Conservation (phyloP, 1,139 yeast species). For the Ogataea hybrid region DNA sequence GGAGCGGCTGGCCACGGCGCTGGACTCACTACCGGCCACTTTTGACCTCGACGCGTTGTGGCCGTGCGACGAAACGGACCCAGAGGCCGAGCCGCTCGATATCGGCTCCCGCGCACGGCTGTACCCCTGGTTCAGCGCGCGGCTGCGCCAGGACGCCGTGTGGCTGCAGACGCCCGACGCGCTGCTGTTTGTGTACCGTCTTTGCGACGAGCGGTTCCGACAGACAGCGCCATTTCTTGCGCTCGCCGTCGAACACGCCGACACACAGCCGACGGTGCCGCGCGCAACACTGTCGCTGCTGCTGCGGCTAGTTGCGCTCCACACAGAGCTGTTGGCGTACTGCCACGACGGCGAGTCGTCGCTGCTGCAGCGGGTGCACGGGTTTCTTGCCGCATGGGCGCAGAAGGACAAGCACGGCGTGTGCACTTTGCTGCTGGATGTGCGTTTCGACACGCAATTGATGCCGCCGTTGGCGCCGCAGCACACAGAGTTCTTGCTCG, state of each 20-base stretch:
- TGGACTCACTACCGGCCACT: slow-evolving; percentile 4
- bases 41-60: slow-evolving; percentile 13
- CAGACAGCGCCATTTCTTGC: slow-evolving; percentile 44
- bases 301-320: slow-evolving; percentile 20
- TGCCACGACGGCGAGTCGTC: slow-evolving; percentile 10
- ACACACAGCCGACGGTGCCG: slow-evolving; percentile 6
- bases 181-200: slow-evolving; percentile 36
- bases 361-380: slow-evolving; percentile 7
- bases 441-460: slow-evolving; percentile 4
- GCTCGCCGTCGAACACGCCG: slow-evolving; percentile 36
- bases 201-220: slow-evolving; percentile 36
- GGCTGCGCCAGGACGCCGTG: slow-evolving; percentile 2
- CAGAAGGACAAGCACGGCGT: slow-evolving; percentile 15
- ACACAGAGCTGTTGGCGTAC: slow-evolving; percentile 20
- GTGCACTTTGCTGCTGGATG: slow-evolving; percentile 1
- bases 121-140: slow-evolving; percentile 12
- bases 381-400: slow-evolving; percentile 16
- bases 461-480: slow-evolving; percentile 5
- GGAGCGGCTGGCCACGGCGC: slow-evolving; percentile 9
- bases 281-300: slow-evolving; percentile 15
- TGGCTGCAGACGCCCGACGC: slow-evolving; percentile 18
- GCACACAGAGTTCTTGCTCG: slow-evolving; percentile 1
- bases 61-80: slow-evolving; percentile 15
- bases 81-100: slow-evolving; percentile 12
- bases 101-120: slow-evolving; percentile 12